Conservation (phyloP, 805 yeast genomes). For the Brettanomyces bruxellensis region DNA sequence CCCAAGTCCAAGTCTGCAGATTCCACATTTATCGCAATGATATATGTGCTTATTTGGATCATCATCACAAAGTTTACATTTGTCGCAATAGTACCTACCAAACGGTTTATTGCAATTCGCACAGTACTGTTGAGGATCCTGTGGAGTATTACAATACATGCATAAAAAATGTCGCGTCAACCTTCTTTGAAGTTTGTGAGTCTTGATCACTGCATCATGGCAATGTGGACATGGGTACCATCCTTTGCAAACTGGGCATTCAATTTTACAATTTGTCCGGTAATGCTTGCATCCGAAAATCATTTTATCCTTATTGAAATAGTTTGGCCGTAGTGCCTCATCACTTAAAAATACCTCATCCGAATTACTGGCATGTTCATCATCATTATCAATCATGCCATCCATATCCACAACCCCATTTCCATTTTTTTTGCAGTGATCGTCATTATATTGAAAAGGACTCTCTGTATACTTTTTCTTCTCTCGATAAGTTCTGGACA, state of each 20-base stretch:
- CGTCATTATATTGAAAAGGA: background rate
- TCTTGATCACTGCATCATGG: conserved; percentile 52
- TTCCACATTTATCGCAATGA: conserved; percentile 90
- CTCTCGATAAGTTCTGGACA: conserved; percentile 60
- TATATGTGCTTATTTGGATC: conserved; percentile 73
- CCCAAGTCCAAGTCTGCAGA: conserved; percentile 85
- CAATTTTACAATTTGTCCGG: conserved; percentile 73
- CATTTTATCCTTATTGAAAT: conserved; percentile 31
- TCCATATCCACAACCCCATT: conserved; percentile 4
- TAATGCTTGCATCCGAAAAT: conserved; percentile 77
- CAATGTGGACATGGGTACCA: conserved; percentile 85
- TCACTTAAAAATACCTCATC: conserved; percentile 36
- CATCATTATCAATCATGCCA: background rate
- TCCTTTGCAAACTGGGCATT: conserved; percentile 62
- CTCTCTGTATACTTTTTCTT: conserved; percentile 23
- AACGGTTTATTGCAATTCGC: conserved; percentile 55
- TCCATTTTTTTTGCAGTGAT: background rate
- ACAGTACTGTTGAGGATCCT: conserved; percentile 64
- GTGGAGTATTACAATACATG: conserved; percentile 71
- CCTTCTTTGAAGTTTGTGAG: conserved; percentile 52
- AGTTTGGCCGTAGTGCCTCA: conserved; percentile 40
- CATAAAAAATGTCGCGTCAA: conserved; percentile 66
- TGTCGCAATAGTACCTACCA: conserved; percentile 69
- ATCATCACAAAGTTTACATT: conserved; percentile 77
- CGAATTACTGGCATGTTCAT: conserved; percentile 9